These are phyloP conservation scores for Annona cherimola DNA, from an alignment of 164 flowering plant genomes.

Conservation along the genomic window DNA sequence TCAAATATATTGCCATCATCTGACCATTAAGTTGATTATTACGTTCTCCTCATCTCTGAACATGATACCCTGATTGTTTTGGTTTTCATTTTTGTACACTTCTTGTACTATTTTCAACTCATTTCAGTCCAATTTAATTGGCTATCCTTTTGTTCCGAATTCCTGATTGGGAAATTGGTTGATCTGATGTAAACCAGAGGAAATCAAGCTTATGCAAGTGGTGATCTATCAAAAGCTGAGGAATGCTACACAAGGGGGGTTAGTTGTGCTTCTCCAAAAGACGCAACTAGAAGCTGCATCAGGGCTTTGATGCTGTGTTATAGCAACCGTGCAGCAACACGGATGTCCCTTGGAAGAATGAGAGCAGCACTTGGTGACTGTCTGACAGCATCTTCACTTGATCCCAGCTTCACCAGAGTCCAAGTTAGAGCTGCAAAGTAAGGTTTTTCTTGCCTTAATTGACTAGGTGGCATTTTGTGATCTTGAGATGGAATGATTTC, in stretches of 20 bases:
- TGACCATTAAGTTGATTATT: not conserved
- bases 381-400: slow-evolving; percentile 51
- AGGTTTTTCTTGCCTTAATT: slow-evolving; percentile 1
- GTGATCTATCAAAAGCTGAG: slow-evolving; percentile 76
- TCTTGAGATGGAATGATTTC: too few relatives aligned
- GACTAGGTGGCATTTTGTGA: too few relatives aligned
- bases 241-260: slow-evolving; percentile 74
- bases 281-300: slow-evolving; percentile 49
- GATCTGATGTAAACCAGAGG: slow-evolving; percentile 48
- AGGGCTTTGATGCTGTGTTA: slow-evolving; percentile 80
- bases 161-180: slow-evolving; percentile 1
- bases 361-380: slow-evolving; percentile 84
- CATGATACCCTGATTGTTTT: not conserved
- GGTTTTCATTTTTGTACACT: not conserved
- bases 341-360: slow-evolving; percentile 73
- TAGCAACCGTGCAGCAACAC: slow-evolving; percentile 91
- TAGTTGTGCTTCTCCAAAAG: slow-evolving; percentile 47
- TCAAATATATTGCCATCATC: not conserved
- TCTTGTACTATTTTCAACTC: not conserved
- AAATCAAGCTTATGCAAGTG: slow-evolving; percentile 78
- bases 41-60: not conserved
- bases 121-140: not conserved
- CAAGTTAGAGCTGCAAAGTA: slow-evolving; percentile 94
- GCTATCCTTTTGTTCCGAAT: not conserved
- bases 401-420: slow-evolving; percentile 63